These are phyloP conservation scores for Olyra latifolia DNA, from an alignment of 176 grass and related monocot species.

Conservation along the genomic window DNA sequence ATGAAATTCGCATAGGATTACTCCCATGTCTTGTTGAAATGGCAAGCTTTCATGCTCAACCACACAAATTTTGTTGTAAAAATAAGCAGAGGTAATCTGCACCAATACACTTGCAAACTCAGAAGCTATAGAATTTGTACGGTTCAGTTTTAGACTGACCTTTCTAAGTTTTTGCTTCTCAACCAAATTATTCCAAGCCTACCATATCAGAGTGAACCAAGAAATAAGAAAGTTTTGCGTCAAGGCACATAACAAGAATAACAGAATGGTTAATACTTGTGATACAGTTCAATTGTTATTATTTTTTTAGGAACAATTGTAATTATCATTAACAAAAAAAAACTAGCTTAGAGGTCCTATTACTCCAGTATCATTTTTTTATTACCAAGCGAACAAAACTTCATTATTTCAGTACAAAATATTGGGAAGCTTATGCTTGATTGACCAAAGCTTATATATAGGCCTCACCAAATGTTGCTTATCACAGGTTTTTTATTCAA, in stretches of 20 bases:
- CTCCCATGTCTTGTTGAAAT: not conserved
- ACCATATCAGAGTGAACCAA: not conserved
- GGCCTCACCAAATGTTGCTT: not conserved
- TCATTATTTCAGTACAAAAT: not conserved
- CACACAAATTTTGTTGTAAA: not conserved
- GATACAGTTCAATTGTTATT: not conserved
- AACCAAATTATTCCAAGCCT: not conserved
- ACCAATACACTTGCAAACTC: not conserved
- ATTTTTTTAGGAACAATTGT: no score
- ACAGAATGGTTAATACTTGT: not conserved
- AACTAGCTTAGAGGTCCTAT: not conserved
- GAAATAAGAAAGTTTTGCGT: not conserved
- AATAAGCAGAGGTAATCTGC: not conserved
- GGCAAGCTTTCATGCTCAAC: not conserved
- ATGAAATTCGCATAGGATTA: not conserved
- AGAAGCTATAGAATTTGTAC: not conserved
- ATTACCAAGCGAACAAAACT: not conserved
- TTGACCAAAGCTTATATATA: not conserved
- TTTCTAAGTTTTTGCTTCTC: not conserved
- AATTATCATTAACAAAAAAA: not conserved
- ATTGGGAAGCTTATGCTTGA: not conserved
- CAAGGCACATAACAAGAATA: not conserved
- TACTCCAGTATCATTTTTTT: not conserved
- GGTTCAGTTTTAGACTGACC: not conserved
- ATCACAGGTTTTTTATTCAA: not conserved